These are phyloP conservation scores for Vitis vinifera DNA, from an alignment of 164 flowering plant genomes.

Conservation along the genomic window ASM3070453v1 NC_081823.1:5357001-5357500, in stretches of 20 bases:
- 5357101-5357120: conserved; percentile 47
- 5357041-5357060: conserved; percentile 22
- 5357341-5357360: no score
- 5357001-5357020: conserved; percentile 13
- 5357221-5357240: not conserved
- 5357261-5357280: not conserved
- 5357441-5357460: no score
- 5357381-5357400: no score
- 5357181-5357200: not conserved
- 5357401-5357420: no score
- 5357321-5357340: not conserved
- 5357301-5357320: no score
- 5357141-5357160: conserved; percentile 2
- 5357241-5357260: not conserved
- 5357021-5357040: conserved; percentile 15
- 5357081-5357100: conserved; percentile 35
- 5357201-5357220: not conserved
- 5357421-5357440: no score
- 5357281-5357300: not conserved
- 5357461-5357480: no score
- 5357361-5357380: no score
- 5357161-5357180: not conserved
- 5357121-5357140: conserved; percentile 54
- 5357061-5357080: conserved; percentile 30
- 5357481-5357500: no score